phyloP scores from a whole-genome alignment of 306 rosid genomes.

The Casuarina cunninghamiana region DNA sequence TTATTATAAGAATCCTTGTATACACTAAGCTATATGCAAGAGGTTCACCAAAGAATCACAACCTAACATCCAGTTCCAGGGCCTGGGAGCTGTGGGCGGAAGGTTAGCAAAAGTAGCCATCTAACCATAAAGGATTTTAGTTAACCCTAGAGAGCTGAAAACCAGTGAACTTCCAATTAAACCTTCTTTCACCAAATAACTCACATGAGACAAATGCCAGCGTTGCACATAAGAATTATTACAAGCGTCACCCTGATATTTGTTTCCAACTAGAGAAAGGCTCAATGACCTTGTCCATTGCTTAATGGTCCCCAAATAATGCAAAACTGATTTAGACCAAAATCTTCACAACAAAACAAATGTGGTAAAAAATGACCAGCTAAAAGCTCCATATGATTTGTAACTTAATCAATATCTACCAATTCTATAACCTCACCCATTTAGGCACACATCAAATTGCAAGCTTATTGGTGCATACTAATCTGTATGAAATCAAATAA shows the following conservation, averaged over 20 bases:
- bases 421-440: background rate
- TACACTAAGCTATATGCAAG: background rate
- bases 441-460: too few species aligned
- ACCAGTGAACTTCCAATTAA: background rate
- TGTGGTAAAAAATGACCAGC: background rate
- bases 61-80: background rate
- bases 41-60: background rate
- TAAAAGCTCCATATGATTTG: background rate
- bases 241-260: too few species aligned
- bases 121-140: background rate
- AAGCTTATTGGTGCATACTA: too few species aligned
- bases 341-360: background rate
- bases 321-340: background rate
- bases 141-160: background rate
- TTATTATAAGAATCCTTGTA: background rate
- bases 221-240: too few species aligned
- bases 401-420: background rate
- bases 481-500: too few species aligned
- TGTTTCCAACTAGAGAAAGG: too few species aligned
- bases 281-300: background rate
- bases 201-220: background rate
- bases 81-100: background rate
- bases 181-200: background rate
- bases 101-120: background rate
- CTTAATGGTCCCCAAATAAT: background rate